phyloP scores from a whole-genome alignment of 768 basidiomycete genomes.

The Lentinula sp. region DNA sequence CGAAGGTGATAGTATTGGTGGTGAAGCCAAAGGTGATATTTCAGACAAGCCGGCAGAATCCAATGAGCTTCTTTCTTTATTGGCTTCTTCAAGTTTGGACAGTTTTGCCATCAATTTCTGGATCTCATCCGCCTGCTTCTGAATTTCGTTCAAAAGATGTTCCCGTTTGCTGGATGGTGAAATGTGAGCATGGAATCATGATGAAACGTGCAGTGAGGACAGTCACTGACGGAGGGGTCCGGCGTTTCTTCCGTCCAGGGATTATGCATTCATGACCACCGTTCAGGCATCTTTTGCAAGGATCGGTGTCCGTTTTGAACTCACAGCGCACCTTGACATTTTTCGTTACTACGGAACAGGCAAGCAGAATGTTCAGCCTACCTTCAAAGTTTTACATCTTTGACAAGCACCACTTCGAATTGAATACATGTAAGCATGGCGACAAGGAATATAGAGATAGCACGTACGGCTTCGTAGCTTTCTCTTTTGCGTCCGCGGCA shows the following conservation, averaged over 20 bases:
- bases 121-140: constrained; percentile 67
- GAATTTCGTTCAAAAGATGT: constrained; percentile 70
- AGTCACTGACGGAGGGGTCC: constrained; percentile 64
- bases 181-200: constrained; percentile 2
- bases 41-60: constrained; percentile 24
- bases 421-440: constrained; percentile 6
- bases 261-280: constrained; percentile 71
- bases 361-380: constrained; percentile 18
- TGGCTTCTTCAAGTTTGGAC: constrained; percentile 52
- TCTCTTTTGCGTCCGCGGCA: constrained; percentile 27
- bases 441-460: constrained; percentile 7
- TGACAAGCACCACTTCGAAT: constrained; percentile 52
- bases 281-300: constrained; percentile 68
- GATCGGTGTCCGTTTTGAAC: constrained; percentile 64
- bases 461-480: constrained; percentile 37
- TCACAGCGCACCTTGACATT: constrained; percentile 64
- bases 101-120: constrained; percentile 66
- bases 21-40: constrained; percentile 18
- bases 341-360: not conserved
- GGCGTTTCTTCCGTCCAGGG: constrained; percentile 79
- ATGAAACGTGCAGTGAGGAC: constrained; percentile 1
- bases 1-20: constrained; percentile 8
- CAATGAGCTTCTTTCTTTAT: constrained; percentile 18
- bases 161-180: constrained; percentile 61
- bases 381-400: constrained; percentile 57